Base-by-base conservation (phyloP, 345 rosid genomes). In the Boechera divaricarpa region DNA sequence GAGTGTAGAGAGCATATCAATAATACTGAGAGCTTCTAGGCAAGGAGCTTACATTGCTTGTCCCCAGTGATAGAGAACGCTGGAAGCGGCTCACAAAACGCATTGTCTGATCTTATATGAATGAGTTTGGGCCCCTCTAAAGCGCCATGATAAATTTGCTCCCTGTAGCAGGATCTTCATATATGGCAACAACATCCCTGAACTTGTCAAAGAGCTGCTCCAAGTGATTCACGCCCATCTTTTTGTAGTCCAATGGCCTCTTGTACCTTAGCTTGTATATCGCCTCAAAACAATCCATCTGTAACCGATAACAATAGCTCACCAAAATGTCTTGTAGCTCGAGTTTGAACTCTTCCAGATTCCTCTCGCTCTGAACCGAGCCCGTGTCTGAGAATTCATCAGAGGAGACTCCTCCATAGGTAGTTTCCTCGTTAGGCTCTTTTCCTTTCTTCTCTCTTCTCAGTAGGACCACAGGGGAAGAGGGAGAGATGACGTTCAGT, bases 321-420 rank as follows among this genome's bases (percentile, higher is more conserved):
- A 93, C 98, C 12, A 96, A 72, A 80, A 90, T 91, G 67, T 93
- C 96, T 79, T 91, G 96, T 74, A 96, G 79, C 85, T 96, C 96
- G 10, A 70, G 70, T 83, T 90, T 93, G 82, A 93, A 93, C 72
- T 87, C 90, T 78, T 84, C 87, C 3, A 96, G 73, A 69, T 68
- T 75, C 63, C 67, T 75, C 28, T 80, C 82, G 65, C 67, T 72
- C 66, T 54, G 77, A 67, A 76, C 72, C 11, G 73, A 75, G 28
- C 62, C 70, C 24, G 55, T 71, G 15, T 72, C 97, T 1, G 98
- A 95, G 29, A 85, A 76, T 72, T 88, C 96, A 73, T 90, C 94
- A 5, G 91, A 88, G 53, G 90, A 90, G 60, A 66, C 67, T 63
- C 84, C 92, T 58, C 67, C 77, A 7, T 79, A 87, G 7, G 67